Base-by-base conservation (phyloP, 2,329 filamentous ascomycete genomes). In the Acephala macrosclerotiorum region DNA sequence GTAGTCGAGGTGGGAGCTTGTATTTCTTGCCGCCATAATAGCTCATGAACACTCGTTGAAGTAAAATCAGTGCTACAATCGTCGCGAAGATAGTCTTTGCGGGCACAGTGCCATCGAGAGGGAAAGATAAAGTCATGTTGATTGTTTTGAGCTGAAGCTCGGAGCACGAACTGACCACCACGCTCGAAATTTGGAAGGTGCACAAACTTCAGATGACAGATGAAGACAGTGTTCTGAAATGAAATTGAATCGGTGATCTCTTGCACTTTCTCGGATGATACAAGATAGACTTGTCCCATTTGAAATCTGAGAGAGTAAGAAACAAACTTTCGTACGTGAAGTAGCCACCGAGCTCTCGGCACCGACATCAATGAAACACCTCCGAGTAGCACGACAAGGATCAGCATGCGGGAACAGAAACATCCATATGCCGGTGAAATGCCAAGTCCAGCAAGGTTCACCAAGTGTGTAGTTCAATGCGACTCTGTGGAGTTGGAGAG, bases 1-100 rank as follows among this genome's bases (percentile, higher is more conserved):
- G 70, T 22, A 72, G 57, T 6, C 58, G 66, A 2, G 66, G 63
- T 38, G 70, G 70, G 1, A 72, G 51, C n/a, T 70, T 72, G 65
- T 72, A 72, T 38, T 71, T 71, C 36, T 66, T 38, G 26, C 1
- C 51, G 4, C 11, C 38, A 11, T 55, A 40, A 16, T 61, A 60
- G 61, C 25, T 53, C 11, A 53, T 73, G 67, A 74, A 61, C 29
- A 47, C 64, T 58, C 8, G 61, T 75, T 42, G 64, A 18, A 67
- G 61, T 12, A 67, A 38, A n/a, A 70, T 53, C 16, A 63, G 14
- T 7, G 67, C 7, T 20, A 61, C 36, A 35, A 70, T 33, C 12
- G 68, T 35, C 1, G 61, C 36, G 3, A 64, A 33, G 3, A 65
- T 29, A 7, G 63, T 22, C 18, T 57, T 69, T 60, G 25, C 59